Evolutionary conservation across 2,329 filamentous ascomycete species (phyloP).

Genomic region (Calonectria honghensis): DNA sequence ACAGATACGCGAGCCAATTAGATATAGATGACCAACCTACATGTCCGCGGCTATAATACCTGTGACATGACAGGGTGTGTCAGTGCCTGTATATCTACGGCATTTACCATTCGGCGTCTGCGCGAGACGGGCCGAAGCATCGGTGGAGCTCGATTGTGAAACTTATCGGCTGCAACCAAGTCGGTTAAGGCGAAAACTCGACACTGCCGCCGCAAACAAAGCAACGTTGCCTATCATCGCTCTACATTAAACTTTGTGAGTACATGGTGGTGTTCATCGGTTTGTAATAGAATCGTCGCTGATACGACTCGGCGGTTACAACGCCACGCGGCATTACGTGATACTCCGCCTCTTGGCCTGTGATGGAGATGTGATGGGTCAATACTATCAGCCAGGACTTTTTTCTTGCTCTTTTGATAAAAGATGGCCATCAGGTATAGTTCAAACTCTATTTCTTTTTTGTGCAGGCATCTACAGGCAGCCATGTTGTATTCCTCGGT

Average conservation of each 20-base stretch:
- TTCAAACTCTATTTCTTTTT: constrained; percentile 11
- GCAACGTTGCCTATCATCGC: neutral
- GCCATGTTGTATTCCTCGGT: neutral
- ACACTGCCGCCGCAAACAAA: neutral
- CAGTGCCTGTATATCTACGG: neutral
- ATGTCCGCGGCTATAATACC: neutral
- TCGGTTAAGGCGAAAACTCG: constrained; percentile 1
- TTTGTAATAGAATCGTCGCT: constrained; percentile 7
- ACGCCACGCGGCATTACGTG: constrained; percentile 10
- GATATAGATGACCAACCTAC: neutral
- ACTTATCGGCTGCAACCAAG: constrained; percentile 3
- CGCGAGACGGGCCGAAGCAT: constrained; percentile 3
- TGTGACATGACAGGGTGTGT: neutral
- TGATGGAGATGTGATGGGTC: neutral
- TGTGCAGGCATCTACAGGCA: neutral
- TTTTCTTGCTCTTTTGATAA: neutral
- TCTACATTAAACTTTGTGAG: constrained; percentile 11
- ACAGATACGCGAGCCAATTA: neutral
- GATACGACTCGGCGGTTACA: neutral
- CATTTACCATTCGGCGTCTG: neutral
- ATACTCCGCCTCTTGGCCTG: neutral
- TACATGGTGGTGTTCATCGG: neutral
- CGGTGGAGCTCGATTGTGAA: neutral
- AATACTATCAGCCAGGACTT: neutral
- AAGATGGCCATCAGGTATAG: neutral